Percentiles rank a stretch among this genome's conserved stretches.
Evolutionary conservation across 2,329 filamentous ascomycete genomes (phyloP).

Genomic region (Tolypocladium nubicola): DNA sequence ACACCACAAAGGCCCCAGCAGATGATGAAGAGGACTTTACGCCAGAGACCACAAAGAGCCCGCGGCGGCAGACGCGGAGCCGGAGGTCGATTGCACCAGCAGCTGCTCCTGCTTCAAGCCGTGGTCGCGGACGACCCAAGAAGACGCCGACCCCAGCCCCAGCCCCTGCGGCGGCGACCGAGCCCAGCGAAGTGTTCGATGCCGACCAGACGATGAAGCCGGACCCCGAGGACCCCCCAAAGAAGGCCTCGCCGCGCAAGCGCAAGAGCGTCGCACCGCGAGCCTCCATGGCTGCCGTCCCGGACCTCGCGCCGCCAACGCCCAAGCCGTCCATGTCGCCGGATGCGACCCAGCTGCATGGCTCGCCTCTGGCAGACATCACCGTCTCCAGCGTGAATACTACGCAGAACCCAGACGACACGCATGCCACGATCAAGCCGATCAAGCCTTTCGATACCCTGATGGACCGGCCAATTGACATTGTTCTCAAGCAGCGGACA

Average conservation of each 20-base stretch:
- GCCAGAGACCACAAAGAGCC: conserved; percentile 53
- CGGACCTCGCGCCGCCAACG: conserved; percentile 28
- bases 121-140: conserved; percentile 27
- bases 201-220: conserved; percentile 20
- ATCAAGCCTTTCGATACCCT: conserved; percentile 68
- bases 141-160: conserved; percentile 20
- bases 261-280: conserved; percentile 48
- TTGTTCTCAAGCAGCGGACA: conserved; percentile 76
- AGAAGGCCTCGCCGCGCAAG: conserved; percentile 49
- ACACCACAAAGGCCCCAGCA: conserved; percentile 40
- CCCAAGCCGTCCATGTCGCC: conserved; percentile 47
- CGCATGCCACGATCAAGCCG: conserved; percentile 46
- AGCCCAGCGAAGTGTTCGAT: conserved; percentile 26
- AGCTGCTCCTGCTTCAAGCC: conserved; percentile 34
- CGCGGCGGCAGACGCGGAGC: conserved; percentile 37
- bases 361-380: conserved; percentile 61
- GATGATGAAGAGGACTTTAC: conserved; percentile 70
- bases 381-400: conserved; percentile 55
- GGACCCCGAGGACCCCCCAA: conserved; percentile 20
- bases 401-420: conserved; percentile 15
- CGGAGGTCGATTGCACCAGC: conserved; percentile 29
- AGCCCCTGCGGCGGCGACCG: conserved; percentile 4
- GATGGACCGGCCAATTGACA: conserved; percentile 86
- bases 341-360: conserved; percentile 37
- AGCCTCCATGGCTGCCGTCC: conserved; percentile 26